Conservation (phyloP, 2,329 filamentous ascomycete species). For the Pyrenophora tritici-repentis region DNA sequence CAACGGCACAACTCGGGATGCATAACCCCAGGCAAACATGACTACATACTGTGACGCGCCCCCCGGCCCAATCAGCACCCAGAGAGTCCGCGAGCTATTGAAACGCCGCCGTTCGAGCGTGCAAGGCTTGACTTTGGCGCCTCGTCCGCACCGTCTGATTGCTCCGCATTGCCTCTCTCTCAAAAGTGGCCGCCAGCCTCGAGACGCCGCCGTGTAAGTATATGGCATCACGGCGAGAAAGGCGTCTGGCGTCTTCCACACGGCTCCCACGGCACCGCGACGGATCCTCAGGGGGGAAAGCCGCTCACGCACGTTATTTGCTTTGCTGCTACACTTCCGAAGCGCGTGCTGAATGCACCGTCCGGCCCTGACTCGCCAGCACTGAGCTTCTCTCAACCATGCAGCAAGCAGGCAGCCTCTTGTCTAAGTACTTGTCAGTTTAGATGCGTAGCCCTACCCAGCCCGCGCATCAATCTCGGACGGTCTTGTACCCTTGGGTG, state of each 20-base stretch:
- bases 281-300: background rate
- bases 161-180: too few species aligned
- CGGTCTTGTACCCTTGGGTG: background rate
- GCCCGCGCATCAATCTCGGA: slow-evolving; percentile 5
- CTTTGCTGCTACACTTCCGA: slow-evolving; percentile 16
- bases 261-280: background rate
- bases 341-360: slow-evolving; percentile 16
- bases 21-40: slow-evolving; percentile 18
- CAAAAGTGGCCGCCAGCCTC: too few species aligned
- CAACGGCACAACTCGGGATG: slow-evolving; percentile 17
- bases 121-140: slow-evolving; percentile 3
- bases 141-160: slow-evolving; percentile 8
- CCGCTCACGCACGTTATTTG: slow-evolving; percentile 8
- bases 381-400: background rate
- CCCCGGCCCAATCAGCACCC: slow-evolving; percentile 9
- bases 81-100: background rate
- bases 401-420: too few species aligned
- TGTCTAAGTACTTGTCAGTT: too few species aligned
- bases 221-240: background rate
- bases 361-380: slow-evolving; percentile 26
- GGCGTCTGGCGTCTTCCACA: background rate
- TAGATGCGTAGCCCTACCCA: too few species aligned
- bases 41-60: slow-evolving; percentile 9
- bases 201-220: too few species aligned
- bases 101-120: background rate